These are phyloP conservation scores for Helicocarpus griseus DNA, from an alignment of 2,329 filamentous ascomycete species.

Conservation along the genomic window DNA sequence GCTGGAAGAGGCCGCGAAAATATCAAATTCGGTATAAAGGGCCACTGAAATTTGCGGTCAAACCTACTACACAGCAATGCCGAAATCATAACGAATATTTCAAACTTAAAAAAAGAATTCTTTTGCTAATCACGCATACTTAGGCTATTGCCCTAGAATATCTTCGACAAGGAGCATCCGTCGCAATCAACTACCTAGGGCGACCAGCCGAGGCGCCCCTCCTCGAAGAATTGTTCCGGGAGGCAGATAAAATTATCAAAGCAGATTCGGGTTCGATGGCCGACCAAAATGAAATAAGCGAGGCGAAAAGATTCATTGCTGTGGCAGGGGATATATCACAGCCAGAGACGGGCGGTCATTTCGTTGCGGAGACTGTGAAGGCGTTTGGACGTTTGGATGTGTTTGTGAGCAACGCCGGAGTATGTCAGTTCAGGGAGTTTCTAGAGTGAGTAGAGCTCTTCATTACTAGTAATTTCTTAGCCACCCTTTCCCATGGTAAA, in stretches of 20 bases:
- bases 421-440: constrained; percentile 84
- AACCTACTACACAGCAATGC: too few relatives aligned
- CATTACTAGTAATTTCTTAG: too few relatives aligned
- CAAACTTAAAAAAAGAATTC: too few relatives aligned
- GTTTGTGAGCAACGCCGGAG: constrained; percentile 79
- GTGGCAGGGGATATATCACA: constrained; percentile 69
- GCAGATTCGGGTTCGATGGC: too few relatives aligned
- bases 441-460: constrained; percentile 56
- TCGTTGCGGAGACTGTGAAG: constrained; percentile 58
- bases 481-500: too few relatives aligned
- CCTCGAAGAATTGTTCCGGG: constrained; percentile 39
- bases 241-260: constrained; percentile 22
- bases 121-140: too few relatives aligned
- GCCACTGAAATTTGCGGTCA: too few relatives aligned
- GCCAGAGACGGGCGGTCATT: constrained; percentile 57
- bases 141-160: constrained; percentile 73
- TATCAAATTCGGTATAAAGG: too few relatives aligned
- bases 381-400: constrained; percentile 52
- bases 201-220: constrained; percentile 22
- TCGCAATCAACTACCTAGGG: constrained; percentile 72
- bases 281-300: too few relatives aligned
- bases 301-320: constrained; percentile 45
- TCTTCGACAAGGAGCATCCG: constrained; percentile 64
- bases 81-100: too few relatives aligned
- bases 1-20: too few relatives aligned